Evolutionary conservation across 2,329 filamentous ascomycete species (phyloP).

Genomic region (Alternaria infectoria): DNA sequence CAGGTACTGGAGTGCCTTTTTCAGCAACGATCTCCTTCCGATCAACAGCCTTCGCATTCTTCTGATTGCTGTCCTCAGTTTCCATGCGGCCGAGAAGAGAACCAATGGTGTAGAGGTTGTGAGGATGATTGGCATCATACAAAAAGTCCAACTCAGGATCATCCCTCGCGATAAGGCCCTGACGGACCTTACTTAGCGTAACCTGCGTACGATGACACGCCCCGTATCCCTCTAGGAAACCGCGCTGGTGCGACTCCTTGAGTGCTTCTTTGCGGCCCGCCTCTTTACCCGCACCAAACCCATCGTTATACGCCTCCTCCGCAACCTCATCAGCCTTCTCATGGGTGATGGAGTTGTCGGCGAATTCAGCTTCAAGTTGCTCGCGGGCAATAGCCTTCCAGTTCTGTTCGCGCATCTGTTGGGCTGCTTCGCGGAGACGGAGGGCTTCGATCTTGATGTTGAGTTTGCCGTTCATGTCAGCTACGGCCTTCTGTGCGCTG

Average conservation of each 20-base stretch:
- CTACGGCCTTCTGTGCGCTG: background rate
- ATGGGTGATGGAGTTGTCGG: background rate
- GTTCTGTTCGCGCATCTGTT: slow-evolving; percentile 26
- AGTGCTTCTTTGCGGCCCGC: background rate
- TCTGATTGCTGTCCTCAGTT: no score
- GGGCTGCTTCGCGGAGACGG: slow-evolving; percentile 15
- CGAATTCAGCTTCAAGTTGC: slow-evolving; percentile 12
- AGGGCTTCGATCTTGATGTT: slow-evolving; percentile 11
- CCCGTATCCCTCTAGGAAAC: slow-evolving; percentile 29
- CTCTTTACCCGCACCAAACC: slow-evolving; percentile 9
- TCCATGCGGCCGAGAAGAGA: slow-evolving; percentile 7
- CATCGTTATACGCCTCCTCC: slow-evolving; percentile 17
- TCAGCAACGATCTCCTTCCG: no score
- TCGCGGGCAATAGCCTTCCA: slow-evolving; percentile 18
- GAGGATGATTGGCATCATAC: slow-evolving; percentile 19
- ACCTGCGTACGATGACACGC: slow-evolving; percentile 16
- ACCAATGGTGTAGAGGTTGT: slow-evolving; percentile 24
- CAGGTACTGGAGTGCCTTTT: no score
- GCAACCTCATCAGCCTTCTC: slow-evolving; percentile 3
- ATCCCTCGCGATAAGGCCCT: slow-evolving; percentile 20
- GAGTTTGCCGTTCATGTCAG: slow-evolving; percentile 11
- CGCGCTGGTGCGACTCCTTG: background rate
- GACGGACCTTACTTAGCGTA: slow-evolving; percentile 14
- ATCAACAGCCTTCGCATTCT: no score
- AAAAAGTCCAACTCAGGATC: slow-evolving; percentile 28